phyloP scores from a whole-genome alignment of 208 protist species.

The Acanthamoeba triangularis region DNA sequence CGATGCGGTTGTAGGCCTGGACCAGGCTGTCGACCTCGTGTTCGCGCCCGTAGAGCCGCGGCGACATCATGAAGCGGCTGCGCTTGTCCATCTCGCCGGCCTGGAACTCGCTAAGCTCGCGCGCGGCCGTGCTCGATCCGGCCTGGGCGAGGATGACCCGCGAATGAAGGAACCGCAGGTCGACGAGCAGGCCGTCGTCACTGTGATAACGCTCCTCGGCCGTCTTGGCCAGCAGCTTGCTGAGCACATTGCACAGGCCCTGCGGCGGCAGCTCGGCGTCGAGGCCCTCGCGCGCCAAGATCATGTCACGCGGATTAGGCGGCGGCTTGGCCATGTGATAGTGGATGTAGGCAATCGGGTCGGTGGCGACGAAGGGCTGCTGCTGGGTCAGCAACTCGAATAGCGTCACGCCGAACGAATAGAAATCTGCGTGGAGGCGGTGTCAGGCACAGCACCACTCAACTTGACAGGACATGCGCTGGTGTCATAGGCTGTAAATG shows the following conservation, averaged over 20 bases:
- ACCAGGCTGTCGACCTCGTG: no score
- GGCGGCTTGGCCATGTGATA: conserved; percentile 67
- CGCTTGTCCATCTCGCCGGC: conserved; percentile 55
- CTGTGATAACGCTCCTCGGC: conserved; percentile 70
- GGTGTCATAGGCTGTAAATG: no score
- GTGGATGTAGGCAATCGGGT: conserved; percentile 39
- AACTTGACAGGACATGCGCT: no score
- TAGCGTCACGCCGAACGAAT: conserved; percentile 55
- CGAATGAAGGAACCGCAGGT: conserved; percentile 41
- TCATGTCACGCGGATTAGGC: conserved; percentile 24
- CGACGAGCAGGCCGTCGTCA: conserved; percentile 22
- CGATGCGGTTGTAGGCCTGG: no score
- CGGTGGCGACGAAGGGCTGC: conserved; percentile 34
- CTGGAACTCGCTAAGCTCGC: conserved; percentile 14
- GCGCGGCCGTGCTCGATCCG: background rate
- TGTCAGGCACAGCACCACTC: no score
- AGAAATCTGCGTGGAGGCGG: conserved; percentile 29
- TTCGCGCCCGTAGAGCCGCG: conserved; percentile 32
- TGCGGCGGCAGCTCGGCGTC: conserved; percentile 32
- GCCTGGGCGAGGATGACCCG: background rate
- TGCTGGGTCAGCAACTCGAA: conserved; percentile 69
- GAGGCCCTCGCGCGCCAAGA: background rate
- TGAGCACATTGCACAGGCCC: conserved; percentile 26
- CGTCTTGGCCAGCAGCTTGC: conserved; percentile 68
- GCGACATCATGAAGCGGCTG: conserved; percentile 6